Base-by-base conservation (phyloP, 768 basidiomycete species). In the Ramaria sp. region DNA sequence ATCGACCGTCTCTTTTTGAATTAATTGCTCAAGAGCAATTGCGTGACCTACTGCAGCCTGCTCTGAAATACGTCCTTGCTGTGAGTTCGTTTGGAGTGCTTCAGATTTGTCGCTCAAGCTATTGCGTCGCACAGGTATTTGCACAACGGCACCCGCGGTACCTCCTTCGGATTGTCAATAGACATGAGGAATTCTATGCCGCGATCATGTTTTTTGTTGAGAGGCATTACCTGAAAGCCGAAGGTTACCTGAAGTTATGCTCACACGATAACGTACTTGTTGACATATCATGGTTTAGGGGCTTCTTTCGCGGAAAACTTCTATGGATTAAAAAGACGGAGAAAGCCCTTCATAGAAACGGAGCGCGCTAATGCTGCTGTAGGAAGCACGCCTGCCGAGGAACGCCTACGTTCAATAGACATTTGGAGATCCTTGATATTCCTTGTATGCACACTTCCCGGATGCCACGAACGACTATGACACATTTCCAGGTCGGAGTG, bases 151-250 rank as follows among this genome's bases (percentile, higher is more conserved):
- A 97, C 67, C 96, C 96, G 6, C 81, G 96, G 54, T 94, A 97
- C 69, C 78, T 98, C 31, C 71, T 99, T 43, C 83, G 85, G 17
- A 76, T 98, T 53, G 90, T 96, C 15, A 97, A 98, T 69, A 75
- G 83, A 33, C 96, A 99, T 74, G 96, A 99, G 68, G 94, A 97
- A 68, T 91, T 96, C 69, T 98, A 96, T 64, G 89, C 93, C 0
- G 62, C 79, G 13, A 75, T 95, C 60, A 90, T 98, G 85, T 72
- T 94, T 54, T 77, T 92, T 57, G 85, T 98, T 17, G 96, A 99
- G 72, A 76, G 84, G 15, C 84, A 95, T 71, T 94, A 96, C 70
- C 83, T 99, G 56, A 80, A 79, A 60, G 87, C 53, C n/a, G 22
- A 45, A 48, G 47, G 55, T 57, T 5, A 27, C 27, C 27, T 27